A percentile compares a stretch with the other conserved stretches of the same genome.
phyloP scores from a whole-genome alignment of 176 grass and related monocot genomes.

The Guadua angustifolia region DNA sequence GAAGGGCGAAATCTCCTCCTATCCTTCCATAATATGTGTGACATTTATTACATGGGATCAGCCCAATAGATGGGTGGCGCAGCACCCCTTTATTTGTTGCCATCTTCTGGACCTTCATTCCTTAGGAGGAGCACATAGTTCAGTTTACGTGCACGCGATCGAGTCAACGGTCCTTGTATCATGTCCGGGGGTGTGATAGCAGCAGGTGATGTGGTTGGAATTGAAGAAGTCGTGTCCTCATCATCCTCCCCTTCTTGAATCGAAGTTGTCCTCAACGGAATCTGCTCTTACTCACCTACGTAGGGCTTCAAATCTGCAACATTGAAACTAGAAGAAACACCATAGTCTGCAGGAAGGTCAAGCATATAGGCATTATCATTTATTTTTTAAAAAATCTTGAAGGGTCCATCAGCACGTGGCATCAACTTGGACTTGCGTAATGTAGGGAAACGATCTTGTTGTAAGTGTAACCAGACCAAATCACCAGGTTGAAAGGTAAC shows the following conservation, averaged over 20 bases:
- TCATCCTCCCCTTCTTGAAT: neutral
- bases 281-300: neutral
- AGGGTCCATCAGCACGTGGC: neutral
- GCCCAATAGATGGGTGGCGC: neutral
- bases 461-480: neutral
- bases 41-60: neutral
- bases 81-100: neutral
- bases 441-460: neutral
- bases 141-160: neutral
- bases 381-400: neutral
- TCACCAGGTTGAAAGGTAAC: neutral
- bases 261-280: neutral
- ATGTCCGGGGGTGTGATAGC: neutral
- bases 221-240: neutral
- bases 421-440: neutral
- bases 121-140: neutral
- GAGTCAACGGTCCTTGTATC: neutral
- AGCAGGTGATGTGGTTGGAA: neutral
- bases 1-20: neutral
- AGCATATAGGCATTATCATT: neutral
- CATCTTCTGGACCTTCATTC: neutral
- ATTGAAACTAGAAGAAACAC: constrained; percentile 11
- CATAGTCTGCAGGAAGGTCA: neutral
- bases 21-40: neutral
- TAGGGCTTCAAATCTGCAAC: constrained; percentile 2